Percentiles rank a stretch among this genome's conserved stretches.
Evolutionary conservation across 2,329 filamentous ascomycete species (phyloP).

Genomic region (Penicillium sp.): DNA sequence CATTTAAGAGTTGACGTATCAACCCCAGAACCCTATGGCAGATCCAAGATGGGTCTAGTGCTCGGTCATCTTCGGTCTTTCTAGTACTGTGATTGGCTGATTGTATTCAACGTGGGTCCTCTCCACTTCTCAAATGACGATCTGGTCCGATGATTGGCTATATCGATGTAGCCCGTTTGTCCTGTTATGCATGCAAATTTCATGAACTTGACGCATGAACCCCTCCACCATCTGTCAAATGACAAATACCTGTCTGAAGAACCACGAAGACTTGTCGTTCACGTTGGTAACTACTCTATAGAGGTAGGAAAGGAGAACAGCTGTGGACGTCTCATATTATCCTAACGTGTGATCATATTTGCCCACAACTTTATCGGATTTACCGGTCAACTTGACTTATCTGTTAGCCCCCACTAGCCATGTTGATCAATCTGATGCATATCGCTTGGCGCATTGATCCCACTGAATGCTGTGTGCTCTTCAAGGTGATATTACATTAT

Average conservation of each 20-base stretch:
- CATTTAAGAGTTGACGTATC: slow-evolving; percentile 24
- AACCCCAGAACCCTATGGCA: slow-evolving; percentile 9
- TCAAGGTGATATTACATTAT: neutral
- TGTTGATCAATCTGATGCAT: slow-evolving; percentile 28
- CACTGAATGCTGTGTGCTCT: neutral
- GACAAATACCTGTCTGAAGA: neutral
- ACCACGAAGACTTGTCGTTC: neutral
- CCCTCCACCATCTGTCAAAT: slow-evolving; percentile 2
- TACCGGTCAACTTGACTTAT: slow-evolving; percentile 16
- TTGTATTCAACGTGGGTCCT: neutral
- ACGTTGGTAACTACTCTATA: neutral
- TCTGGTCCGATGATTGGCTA: slow-evolving; percentile 19
- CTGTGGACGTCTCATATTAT: neutral
- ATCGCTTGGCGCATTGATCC: slow-evolving; percentile 18
- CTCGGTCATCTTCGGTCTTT: slow-evolving; percentile 13
- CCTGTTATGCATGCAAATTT: slow-evolving; percentile 14
- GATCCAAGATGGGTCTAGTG: slow-evolving; percentile 11
- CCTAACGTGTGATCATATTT: neutral
- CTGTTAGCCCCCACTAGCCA: slow-evolving; percentile 9
- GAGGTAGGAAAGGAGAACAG: neutral
- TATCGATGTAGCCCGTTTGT: neutral
- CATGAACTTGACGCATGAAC: slow-evolving; percentile 15
- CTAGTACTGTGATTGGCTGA: slow-evolving; percentile 3
- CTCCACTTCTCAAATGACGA: neutral
- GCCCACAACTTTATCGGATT: slow-evolving; percentile 15